These are phyloP conservation scores for Aureoboletus auriporus DNA, from an alignment of 768 basidiomycete species.

Conservation along the genomic window DNA sequence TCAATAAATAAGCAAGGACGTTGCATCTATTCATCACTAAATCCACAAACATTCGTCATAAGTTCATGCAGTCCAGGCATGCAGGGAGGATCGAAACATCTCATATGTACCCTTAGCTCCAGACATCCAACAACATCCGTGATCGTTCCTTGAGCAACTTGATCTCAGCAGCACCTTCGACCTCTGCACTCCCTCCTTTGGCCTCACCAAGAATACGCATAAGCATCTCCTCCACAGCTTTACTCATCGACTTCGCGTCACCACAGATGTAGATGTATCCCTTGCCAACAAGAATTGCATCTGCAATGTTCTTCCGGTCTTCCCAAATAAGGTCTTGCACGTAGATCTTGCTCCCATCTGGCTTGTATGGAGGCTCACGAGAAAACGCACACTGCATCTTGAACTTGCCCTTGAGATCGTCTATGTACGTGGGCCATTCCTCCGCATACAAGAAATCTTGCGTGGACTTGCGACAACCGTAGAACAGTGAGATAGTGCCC, in stretches of 20 bases:
- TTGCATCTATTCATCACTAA: constrained; percentile 17
- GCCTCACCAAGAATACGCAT: constrained; percentile 85
- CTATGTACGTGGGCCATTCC: constrained; percentile 87
- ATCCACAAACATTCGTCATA: constrained; percentile 7
- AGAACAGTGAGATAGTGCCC: constrained; percentile 93
- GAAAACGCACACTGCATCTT: constrained; percentile 87
- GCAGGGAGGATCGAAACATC: not conserved
- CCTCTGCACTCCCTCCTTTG: constrained; percentile 84
- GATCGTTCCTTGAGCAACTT: constrained; percentile 95
- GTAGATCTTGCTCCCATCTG: constrained; percentile 94
- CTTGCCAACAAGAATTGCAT: constrained; percentile 89
- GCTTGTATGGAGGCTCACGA: constrained; percentile 78
- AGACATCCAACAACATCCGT: constrained; percentile 82
- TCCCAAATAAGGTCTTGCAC: constrained; percentile 98
- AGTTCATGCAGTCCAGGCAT: constrained; percentile 3
- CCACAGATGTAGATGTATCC: constrained; percentile 98
- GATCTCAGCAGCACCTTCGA: constrained; percentile 87
- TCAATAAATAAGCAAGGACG: constrained; percentile 8
- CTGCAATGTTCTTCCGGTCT: constrained; percentile 74
- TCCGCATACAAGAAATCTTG: constrained; percentile 94
- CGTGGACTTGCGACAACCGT: constrained; percentile 85
- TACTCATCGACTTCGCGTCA: constrained; percentile 95
- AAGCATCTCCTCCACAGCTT: constrained; percentile 88
- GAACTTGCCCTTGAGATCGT: constrained; percentile 91
- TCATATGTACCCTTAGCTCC: constrained; percentile 53